Conservation (phyloP, 495 filamentous ascomycete genomes). For the Penicillium parvum region DNA sequence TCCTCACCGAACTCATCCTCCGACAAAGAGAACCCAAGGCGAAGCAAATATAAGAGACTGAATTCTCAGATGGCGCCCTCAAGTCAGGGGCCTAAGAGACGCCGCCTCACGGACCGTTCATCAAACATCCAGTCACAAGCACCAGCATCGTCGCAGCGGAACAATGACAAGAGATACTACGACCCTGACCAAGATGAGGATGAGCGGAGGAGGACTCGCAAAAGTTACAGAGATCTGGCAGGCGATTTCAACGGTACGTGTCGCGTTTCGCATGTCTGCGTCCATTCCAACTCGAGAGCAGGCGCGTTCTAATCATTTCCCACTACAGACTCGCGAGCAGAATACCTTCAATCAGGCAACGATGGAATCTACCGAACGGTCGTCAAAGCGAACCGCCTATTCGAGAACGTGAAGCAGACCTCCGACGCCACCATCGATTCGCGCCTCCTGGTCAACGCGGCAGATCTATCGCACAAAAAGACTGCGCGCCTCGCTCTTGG, state of each 20-base stretch:
- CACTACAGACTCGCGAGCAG: slow-evolving; percentile 56
- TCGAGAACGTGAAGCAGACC: slow-evolving; percentile 76
- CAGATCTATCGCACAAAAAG: slow-evolving; percentile 74
- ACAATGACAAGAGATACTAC: slow-evolving; percentile 52
- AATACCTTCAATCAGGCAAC: slow-evolving; percentile 58
- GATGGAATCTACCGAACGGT: slow-evolving; percentile 60
- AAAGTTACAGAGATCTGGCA: slow-evolving; percentile 61
- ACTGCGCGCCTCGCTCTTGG: slow-evolving; percentile 66
- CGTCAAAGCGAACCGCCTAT: slow-evolving; percentile 57
- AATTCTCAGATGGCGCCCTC: slow-evolving; percentile 27
- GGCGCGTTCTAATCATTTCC: slow-evolving; percentile 4
- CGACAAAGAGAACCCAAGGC: slow-evolving; percentile 56
- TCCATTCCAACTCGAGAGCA: neutral
- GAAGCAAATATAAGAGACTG: slow-evolving; percentile 22
- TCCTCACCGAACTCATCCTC: slow-evolving; percentile 43
- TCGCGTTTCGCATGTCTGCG: neutral
- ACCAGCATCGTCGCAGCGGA: slow-evolving; percentile 20
- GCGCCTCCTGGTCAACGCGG: slow-evolving; percentile 68
- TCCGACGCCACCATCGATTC: slow-evolving; percentile 91
- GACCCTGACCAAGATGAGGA: slow-evolving; percentile 84
- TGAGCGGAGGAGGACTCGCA: slow-evolving; percentile 68
- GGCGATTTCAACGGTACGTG: slow-evolving; percentile 58
- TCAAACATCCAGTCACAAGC: slow-evolving; percentile 30
- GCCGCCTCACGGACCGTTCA: slow-evolving; percentile 36
- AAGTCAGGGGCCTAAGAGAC: slow-evolving; percentile 33